Conservation (phyloP, 169 alveolate genomes). For the Plasmodium coatneyi region DNA sequence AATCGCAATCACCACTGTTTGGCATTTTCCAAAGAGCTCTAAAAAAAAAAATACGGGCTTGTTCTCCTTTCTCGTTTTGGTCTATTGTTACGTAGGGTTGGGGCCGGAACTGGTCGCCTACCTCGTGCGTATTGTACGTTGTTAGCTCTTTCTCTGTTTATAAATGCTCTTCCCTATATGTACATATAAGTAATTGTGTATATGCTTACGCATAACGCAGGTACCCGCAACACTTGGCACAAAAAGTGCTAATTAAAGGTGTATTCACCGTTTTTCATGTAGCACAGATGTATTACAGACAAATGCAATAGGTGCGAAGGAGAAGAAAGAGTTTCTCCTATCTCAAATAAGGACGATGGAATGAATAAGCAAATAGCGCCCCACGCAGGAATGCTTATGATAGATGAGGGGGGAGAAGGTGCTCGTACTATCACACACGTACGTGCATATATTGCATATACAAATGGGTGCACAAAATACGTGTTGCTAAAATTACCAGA, state of each 20-base stretch:
- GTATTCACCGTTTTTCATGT: not conserved
- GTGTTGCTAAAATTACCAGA: not conserved
- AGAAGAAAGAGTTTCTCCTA: not conserved
- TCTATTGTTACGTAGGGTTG: not conserved
- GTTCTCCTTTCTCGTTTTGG: not conserved
- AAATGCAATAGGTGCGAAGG: not conserved
- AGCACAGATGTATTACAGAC: not conserved
- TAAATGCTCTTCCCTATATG: not conserved
- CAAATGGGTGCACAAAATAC: not conserved
- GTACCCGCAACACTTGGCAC: not conserved
- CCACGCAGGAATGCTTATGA: not conserved
- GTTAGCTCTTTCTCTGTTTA: not conserved
- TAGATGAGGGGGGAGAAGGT: not conserved
- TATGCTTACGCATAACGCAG: not conserved
- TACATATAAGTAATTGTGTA: not conserved
- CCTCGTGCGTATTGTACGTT: not conserved
- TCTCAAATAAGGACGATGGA: not conserved
- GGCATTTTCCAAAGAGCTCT: constrained; percentile 14
- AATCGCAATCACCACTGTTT: not conserved
- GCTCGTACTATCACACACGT: not conserved
- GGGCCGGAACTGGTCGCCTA: not conserved
- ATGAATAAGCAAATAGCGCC: constrained; percentile 2
- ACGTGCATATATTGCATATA: not conserved
- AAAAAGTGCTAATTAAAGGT: constrained; percentile 13
- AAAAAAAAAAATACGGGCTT: constrained; percentile 2